Conservation (phyloP, 805 yeast species). For the Candida michaelii region DNA sequence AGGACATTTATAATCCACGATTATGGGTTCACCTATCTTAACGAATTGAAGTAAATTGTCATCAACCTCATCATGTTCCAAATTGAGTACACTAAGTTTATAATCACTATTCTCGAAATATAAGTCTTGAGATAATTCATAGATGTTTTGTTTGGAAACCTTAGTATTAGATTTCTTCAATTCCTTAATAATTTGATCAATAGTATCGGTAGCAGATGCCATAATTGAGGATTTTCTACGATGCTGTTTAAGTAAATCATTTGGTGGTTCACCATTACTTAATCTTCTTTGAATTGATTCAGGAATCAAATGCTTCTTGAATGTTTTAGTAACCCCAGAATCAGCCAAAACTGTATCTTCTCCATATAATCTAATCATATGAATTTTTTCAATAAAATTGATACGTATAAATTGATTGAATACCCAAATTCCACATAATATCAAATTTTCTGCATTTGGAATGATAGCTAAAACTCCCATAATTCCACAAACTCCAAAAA, state of each 20-base stretch:
- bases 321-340: constrained; percentile 46
- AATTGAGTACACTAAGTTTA: constrained; percentile 24
- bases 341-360: constrained; percentile 57
- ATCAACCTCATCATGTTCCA: constrained; percentile 15
- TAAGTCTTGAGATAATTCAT: constrained; percentile 41
- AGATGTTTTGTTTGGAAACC: constrained; percentile 32
- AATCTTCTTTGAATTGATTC: constrained; percentile 36
- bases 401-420: constrained; percentile 63
- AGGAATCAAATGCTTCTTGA: constrained; percentile 43
- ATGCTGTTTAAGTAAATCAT: constrained; percentile 13
- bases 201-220: constrained; percentile 38
- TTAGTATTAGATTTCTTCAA: constrained; percentile 34
- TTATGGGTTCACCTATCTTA: constrained; percentile 53
- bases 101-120: constrained; percentile 39
- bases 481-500: constrained; percentile 74
- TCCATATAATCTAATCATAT: constrained; percentile 76
- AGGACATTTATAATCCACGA: constrained; percentile 56
- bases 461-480: constrained; percentile 71
- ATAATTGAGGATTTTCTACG: constrained; percentile 28
- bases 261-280: constrained; percentile 17
- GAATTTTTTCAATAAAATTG: constrained; percentile 73
- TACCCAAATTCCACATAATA: constrained; percentile 59
- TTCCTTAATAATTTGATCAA: constrained; percentile 47
- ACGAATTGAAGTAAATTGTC: constrained; percentile 17
- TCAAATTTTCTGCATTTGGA: constrained; percentile 52